Evolutionary conservation across 257 asterid species (phyloP).

Genomic region (Salvia miltiorrhiza): DNA sequence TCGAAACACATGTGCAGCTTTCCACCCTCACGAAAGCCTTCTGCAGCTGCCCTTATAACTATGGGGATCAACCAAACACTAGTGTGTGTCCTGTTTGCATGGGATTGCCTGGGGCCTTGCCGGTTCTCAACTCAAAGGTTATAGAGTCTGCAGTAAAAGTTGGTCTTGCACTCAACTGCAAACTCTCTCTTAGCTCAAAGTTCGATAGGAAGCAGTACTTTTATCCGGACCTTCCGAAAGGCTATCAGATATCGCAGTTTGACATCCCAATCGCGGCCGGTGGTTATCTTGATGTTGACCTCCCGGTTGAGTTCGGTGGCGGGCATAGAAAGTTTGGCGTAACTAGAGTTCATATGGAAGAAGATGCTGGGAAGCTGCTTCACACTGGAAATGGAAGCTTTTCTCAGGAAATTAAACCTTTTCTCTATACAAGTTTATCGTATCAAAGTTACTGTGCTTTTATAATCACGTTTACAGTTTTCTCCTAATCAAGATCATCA

Average conservation of each 20-base stretch:
- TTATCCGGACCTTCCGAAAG: slow-evolving; percentile 96
- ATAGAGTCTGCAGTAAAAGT: slow-evolving; percentile 74
- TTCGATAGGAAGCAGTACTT: slow-evolving; percentile 96
- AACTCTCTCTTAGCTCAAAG: slow-evolving; percentile 68
- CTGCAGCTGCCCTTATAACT: slow-evolving; percentile 56
- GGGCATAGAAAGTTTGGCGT: slow-evolving; percentile 91
- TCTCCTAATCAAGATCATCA: background rate
- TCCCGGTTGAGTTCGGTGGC: slow-evolving; percentile 92
- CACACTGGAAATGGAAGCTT: slow-evolving; percentile 67
- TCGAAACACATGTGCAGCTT: slow-evolving; percentile 93
- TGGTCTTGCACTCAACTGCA: slow-evolving; percentile 85
- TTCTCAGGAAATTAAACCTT: slow-evolving; percentile 63
- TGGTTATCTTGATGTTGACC: slow-evolving; percentile 84
- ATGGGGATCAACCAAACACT: slow-evolving; percentile 87
- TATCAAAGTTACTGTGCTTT: background rate
- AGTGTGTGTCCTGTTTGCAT: slow-evolving; percentile 83
- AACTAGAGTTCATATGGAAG: slow-evolving; percentile 98
- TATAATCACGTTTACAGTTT: background rate
- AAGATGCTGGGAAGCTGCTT: slow-evolving; percentile 96
- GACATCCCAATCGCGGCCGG: slow-evolving; percentile 80
- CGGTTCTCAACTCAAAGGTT: slow-evolving; percentile 87
- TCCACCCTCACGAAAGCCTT: slow-evolving; percentile 56
- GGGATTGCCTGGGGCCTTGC: slow-evolving; percentile 99
- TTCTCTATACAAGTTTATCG: background rate
- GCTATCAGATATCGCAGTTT: slow-evolving; percentile 96